Base-by-base conservation (phyloP, 1,284 basidiomycete species). In the Cutaneotrichosporon dermatis region DNA sequence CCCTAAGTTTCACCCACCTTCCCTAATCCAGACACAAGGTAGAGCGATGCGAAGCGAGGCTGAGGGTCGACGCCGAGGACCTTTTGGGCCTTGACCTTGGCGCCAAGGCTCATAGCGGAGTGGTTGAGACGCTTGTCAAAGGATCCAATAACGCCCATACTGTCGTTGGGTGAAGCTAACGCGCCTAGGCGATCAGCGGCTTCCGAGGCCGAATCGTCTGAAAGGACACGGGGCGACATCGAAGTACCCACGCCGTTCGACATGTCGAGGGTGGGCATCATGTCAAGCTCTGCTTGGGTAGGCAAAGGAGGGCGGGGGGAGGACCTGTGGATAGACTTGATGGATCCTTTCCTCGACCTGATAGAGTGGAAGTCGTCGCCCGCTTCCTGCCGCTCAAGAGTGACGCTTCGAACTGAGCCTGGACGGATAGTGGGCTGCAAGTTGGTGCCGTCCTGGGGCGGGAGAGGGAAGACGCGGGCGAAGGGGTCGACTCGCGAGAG, bases 21-120 rank as follows among this genome's bases (percentile, higher is more conserved):
- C 8, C 79, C 76, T 2, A 82, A 68, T 12, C 81, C 81, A 39
- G 79, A 79, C 33, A 82, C 80, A 51, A 82, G 70, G 62, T 82
- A 82, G n/a, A 82, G 66, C 36, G 75, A 77, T 2, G 79, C 80
- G 13, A 82, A 71, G 15, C 77, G 71, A 9, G 70, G 69, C 56
- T 67, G 62, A 1, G 69, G 63, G 48, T 73, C 69, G 4, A 67
- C 57, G 9, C 70, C 69, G 40, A 72, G 49, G 49, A 74, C 59
- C 60, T 71, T 70, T 54, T 76, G 72, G 4, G 67, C 69, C 50
- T 74, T 76, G 39, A 51, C 44, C 37, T 59, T 61, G 40, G 51
- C 54, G 36, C 64, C 61, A 2, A 65, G 54, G 34, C 58, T 62
- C 56, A 58, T 57, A 42, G 57, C 59, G 12, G 58, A 62, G 25